These are phyloP conservation scores for Beauveria varroae DNA, from an alignment of 2,329 filamentous ascomycete genomes.

Conservation along the genomic window DNA sequence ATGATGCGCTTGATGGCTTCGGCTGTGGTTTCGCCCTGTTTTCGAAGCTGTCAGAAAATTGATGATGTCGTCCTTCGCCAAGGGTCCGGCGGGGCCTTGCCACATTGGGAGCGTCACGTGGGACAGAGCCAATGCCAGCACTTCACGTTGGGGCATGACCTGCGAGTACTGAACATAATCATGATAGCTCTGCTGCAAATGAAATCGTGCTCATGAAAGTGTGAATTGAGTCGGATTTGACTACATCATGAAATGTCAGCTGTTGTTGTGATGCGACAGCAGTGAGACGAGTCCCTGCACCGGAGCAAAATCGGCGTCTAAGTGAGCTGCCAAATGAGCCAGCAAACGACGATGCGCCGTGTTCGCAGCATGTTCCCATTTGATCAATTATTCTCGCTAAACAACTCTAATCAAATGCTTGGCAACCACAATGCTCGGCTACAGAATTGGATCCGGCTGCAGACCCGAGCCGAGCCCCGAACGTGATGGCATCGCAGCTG, in stretches of 20 bases:
- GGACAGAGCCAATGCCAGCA: neutral
- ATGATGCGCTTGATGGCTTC: neutral
- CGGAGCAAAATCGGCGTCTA: constrained; percentile 1
- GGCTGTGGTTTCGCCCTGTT: neutral
- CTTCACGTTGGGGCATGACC: neutral
- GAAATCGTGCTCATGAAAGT: too few relatives aligned
- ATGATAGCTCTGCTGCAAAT: too few relatives aligned
- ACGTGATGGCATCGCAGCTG: neutral
- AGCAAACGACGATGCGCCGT: constrained; percentile 6
- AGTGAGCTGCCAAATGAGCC: neutral
- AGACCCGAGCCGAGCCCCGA: neutral
- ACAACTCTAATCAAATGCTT: neutral
- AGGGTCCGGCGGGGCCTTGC: constrained; percentile 3
- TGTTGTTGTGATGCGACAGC: neutral
- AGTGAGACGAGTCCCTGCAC: neutral
- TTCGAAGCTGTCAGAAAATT: constrained; percentile 8
- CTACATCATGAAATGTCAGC: neutral
- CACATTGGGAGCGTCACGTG: constrained; percentile 4
- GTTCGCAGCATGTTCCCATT: neutral
- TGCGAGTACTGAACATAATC: too few relatives aligned
- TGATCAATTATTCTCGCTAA: neutral
- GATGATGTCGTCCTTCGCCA: constrained; percentile 4
- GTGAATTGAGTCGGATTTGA: neutral
- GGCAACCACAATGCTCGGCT: neutral
- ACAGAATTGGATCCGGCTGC: neutral